Base-by-base conservation (phyloP, 2,329 filamentous ascomycete species). In the Arthroderma sp. region DNA sequence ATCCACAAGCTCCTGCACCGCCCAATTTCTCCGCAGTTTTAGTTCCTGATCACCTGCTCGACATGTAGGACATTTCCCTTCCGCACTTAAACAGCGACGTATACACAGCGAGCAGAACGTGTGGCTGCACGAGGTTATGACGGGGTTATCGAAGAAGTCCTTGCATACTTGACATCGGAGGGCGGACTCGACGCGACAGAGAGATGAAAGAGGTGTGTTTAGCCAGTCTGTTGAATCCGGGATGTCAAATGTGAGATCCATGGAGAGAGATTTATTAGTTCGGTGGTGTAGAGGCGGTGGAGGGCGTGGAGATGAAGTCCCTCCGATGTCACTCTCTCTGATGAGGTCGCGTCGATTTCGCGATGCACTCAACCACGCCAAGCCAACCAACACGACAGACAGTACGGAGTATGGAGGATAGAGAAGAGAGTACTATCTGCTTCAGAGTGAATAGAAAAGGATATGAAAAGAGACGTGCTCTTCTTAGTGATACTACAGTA, bases 31-130 rank as follows among this genome's bases (percentile, higher is more conserved):
- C 47, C 87, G 75, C 53, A 98, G 60, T 61, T 85, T 91, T 49
- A 85, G 74, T 59, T 89, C 86, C 60, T 95, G 87, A 53, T 94
- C 85, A 1, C 70, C 64, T 4, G 77, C 69, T 42, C 86, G 80
- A 64, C 91, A 98, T 1, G 85, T 71, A 0, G 91, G 91, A 55
- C 91, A 98, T 63, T 83, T 87, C 6, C 86, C 84, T 52, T 95
- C 87, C 30, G 77, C 74, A 2, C 81, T 81, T 1, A 98, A 73
- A 49, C 84, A 86, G 50, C 88, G 75, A 29, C 91, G 83, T 60
- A 98, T 96, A 62, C 91, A 98, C 44, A 94, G 69, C 5, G 89
- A 95, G 71, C 91, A 98, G 59, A 98, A 98, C 0, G 91, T 96
- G 61, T 98, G 91, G 44, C 79, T 83, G 67, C 91, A 98, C 1